Evolutionary conservation across 2,329 filamentous ascomycete genomes (phyloP).

Genomic region (Fusarium newnesense): DNA sequence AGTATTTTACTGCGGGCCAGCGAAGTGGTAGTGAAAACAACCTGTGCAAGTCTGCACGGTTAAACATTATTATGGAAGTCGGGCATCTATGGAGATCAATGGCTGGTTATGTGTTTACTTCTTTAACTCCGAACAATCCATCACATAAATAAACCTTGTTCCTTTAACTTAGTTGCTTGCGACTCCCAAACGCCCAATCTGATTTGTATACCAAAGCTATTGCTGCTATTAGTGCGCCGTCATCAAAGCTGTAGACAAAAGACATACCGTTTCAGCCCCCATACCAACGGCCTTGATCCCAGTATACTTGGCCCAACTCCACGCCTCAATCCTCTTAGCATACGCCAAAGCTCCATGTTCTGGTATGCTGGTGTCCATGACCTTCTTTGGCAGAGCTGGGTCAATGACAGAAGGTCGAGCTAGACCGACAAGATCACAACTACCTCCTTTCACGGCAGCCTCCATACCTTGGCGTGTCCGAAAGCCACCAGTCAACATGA

Average conservation of each 20-base stretch:
- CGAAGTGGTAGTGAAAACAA: background rate
- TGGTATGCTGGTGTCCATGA: background rate
- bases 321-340: background rate
- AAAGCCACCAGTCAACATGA: background rate
- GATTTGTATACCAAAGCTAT: background rate
- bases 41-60: background rate
- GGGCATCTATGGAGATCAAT: no score
- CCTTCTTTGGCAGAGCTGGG: background rate
- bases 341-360: background rate
- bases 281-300: background rate
- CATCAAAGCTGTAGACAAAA: background rate
- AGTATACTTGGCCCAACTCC: background rate
- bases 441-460: background rate
- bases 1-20: rapidly evolving
- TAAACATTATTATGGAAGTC: no score
- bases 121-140: no score
- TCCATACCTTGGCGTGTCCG: background rate
- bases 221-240: background rate
- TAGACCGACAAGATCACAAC: background rate
- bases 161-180: background rate
- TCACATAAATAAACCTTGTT: background rate
- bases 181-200: background rate
- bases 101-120: no score
- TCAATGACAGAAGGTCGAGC: background rate
- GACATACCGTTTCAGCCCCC: background rate